A percentile compares a stretch with the other conserved stretches of the same genome.
Conservation (phyloP, 1,284 basidiomycete species). For the Austroboletus niveus region DNA sequence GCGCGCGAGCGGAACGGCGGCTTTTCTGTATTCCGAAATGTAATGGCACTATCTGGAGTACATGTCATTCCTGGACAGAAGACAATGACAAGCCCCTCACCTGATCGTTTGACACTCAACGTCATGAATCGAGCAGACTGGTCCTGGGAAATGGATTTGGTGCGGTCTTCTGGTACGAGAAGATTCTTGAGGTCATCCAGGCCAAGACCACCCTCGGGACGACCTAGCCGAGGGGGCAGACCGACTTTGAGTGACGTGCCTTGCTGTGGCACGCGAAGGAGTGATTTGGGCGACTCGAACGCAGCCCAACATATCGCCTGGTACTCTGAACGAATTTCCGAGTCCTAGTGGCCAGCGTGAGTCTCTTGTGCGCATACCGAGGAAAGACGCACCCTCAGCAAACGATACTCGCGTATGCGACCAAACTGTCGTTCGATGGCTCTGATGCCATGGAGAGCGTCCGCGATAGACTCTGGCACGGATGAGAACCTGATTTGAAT, state of each 20-base stretch:
- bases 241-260: slow-evolving; percentile 27
- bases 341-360: slow-evolving; percentile 40
- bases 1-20: slow-evolving; percentile 28
- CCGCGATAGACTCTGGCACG: slow-evolving; percentile 37
- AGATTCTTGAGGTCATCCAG: slow-evolving; percentile 33
- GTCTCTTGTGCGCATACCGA: background rate
- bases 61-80: background rate
- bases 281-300: slow-evolving; percentile 43
- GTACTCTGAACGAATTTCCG: slow-evolving; percentile 41
- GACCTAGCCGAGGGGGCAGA: slow-evolving; percentile 21
- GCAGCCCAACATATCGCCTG: slow-evolving; percentile 41
- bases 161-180: slow-evolving; percentile 16
- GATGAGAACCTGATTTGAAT: slow-evolving; percentile 34
- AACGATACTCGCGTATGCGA: slow-evolving; percentile 44
- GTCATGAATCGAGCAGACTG: slow-evolving; percentile 18
- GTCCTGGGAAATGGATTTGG: background rate
- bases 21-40: slow-evolving; percentile 20
- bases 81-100: slow-evolving; percentile 12
- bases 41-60: slow-evolving; percentile 9
- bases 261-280: slow-evolving; percentile 30
- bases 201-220: slow-evolving; percentile 34
- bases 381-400: slow-evolving; percentile 42
- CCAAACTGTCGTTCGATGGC: slow-evolving; percentile 58
- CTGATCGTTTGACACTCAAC: slow-evolving; percentile 24
- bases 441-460: slow-evolving; percentile 50